These are phyloP conservation scores for Strobilomyces dryophilus DNA, from an alignment of 768 basidiomycete species.

Conservation along the genomic window DNA sequence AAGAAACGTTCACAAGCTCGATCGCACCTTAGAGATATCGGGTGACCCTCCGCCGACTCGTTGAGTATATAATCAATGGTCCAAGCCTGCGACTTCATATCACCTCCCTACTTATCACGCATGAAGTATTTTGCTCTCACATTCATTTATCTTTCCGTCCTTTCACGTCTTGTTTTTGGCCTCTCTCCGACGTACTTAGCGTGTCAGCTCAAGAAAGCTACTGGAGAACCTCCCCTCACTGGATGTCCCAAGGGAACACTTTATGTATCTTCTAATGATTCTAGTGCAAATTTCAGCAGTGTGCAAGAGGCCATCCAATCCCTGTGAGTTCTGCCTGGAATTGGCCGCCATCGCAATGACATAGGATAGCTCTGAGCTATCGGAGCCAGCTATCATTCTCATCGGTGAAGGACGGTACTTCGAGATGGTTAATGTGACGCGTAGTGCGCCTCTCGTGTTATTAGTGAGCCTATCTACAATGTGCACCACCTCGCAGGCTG, in stretches of 20 bases:
- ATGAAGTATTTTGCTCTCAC: conserved; percentile 10
- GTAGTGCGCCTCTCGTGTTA: conserved; percentile 50
- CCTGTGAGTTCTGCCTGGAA: conserved; percentile 37
- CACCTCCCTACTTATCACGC: background rate
- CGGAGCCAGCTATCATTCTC: conserved; percentile 43
- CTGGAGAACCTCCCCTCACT: conserved; percentile 36
- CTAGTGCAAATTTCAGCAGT: conserved; percentile 40
- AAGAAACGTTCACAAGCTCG: background rate
- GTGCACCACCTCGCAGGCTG: background rate
- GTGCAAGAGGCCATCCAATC: conserved; percentile 56
- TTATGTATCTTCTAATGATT: conserved; percentile 51
- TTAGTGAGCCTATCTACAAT: conserved; percentile 35
- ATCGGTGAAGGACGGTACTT: conserved; percentile 57
- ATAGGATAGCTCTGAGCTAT: conserved; percentile 37
- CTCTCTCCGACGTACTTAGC: conserved; percentile 44
- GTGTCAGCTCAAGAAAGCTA: conserved; percentile 52
- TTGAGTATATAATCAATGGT: background rate
- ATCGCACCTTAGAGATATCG: background rate
- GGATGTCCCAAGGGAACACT: conserved; percentile 59
- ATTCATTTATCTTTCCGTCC: conserved; percentile 3
- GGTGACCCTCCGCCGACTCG: background rate
- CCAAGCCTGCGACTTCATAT: background rate
- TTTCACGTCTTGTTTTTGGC: conserved; percentile 12
- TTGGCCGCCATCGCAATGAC: background rate
- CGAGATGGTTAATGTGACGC: conserved; percentile 55